Evolutionary conservation across 2,329 filamentous ascomycete genomes (phyloP), one percentile per base, ranked within the genome.

Genomic region (Colletotrichum salicis): DNA sequence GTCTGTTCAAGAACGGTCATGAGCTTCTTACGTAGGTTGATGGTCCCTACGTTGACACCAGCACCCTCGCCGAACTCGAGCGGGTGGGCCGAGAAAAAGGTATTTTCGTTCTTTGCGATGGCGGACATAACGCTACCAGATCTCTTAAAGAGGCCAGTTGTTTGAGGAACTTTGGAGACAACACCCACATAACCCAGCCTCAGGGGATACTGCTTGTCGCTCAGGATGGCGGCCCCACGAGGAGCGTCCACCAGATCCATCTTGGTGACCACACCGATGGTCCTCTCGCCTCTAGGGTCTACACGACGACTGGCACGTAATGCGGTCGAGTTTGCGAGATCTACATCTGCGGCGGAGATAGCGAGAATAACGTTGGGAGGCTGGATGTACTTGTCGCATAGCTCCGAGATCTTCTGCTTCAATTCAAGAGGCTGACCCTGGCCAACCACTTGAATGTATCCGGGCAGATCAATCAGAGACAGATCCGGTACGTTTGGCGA

Each of bases 341-440:
- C 96, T 22, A 99, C 96, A 82, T 99, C 96, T 29, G 96, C 96
- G 1, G 97, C 96, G 1, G 97, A 99, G 74, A 99, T 98, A 51
- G 96, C 96, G 8, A 99, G 87, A 73, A 99, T 98, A 76, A 99
- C 93, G 79, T 99, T 99, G 0, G 97, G 96, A 6, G 95, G 86
- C 79, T 97, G 94, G 63, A 99, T 99, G 79, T 99, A 99, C 84
- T 97, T 98, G 82, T 99, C 96, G 80, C 96, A 99, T 13, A 99
- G 90, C 77, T 98, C 95, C 2, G 94, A 90, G 74, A 99, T 99
- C 84, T 97, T 98, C 78, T 97, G 93, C 83, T 98, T 98, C 65
- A 99, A 85, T 81, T 98, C 92, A 4, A 92, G 85, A 0, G 96
- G 96, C 78, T 99, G 96, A 76, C 97, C 94, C 64, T 94, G 91